Percentiles rank a stretch among this genome's conserved stretches.
Evolutionary conservation across 2,329 filamentous ascomycete genomes (phyloP).

Genomic region (Clarireedia sp.): DNA sequence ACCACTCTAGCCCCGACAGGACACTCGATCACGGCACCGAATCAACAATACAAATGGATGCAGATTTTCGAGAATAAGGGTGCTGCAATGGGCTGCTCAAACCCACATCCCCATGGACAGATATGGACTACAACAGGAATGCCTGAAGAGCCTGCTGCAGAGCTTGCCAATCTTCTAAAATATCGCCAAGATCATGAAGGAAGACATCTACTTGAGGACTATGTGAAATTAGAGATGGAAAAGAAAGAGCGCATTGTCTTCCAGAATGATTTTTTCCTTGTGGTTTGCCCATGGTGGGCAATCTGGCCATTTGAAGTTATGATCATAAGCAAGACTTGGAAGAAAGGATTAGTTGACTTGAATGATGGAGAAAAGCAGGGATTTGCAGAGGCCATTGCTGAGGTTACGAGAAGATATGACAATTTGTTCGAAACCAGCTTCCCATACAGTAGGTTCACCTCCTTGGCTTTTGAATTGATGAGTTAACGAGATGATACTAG

Average conservation of each 20-base stretch:
- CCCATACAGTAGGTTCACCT: slow-evolving; percentile 65
- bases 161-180: slow-evolving; percentile 69
- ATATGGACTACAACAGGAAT: slow-evolving; percentile 89
- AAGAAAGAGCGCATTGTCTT: slow-evolving; percentile 83
- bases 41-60: slow-evolving; percentile 86
- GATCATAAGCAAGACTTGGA: slow-evolving; percentile 76
- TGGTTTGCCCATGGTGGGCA: slow-evolving; percentile 96
- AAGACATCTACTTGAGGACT: slow-evolving; percentile 75
- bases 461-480: not conserved
- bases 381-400: slow-evolving; percentile 77
- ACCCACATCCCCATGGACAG: slow-evolving; percentile 95
- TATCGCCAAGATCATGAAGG: slow-evolving; percentile 69
- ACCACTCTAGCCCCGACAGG: slow-evolving; percentile 35
- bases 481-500: slow-evolving; percentile 31
- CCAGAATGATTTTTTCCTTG: slow-evolving; percentile 76
- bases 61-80: slow-evolving; percentile 99
- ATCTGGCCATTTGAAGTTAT: slow-evolving; percentile 96
- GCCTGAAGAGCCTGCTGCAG: slow-evolving; percentile 79
- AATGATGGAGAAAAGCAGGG: slow-evolving; percentile 59
- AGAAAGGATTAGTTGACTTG: slow-evolving; percentile 78
- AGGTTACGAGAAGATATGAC: slow-evolving; percentile 86
- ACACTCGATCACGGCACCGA: slow-evolving; percentile 44
- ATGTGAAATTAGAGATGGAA: slow-evolving; percentile 65
- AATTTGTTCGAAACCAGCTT: slow-evolving; percentile 96
- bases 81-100: slow-evolving; percentile 95